Conservation (phyloP, 1,284 basidiomycete species). For the Rhodofomes roseus region DNA sequence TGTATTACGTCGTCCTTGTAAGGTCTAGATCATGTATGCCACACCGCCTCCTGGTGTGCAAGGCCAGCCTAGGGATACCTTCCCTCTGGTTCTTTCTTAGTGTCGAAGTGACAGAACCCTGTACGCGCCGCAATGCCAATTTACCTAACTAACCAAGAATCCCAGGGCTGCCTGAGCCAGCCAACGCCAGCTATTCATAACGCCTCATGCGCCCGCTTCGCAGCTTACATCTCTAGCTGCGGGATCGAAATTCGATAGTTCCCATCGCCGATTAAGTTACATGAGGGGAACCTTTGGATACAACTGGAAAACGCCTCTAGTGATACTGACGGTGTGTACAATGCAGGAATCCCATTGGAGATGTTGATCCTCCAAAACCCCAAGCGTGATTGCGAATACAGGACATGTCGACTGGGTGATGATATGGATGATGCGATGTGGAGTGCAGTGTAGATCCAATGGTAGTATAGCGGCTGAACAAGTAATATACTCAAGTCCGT, state of each 20-base stretch:
- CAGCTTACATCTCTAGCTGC: background rate
- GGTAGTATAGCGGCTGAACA: background rate
- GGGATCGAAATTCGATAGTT: background rate
- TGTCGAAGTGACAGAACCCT: too few species aligned
- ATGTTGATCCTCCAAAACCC: background rate
- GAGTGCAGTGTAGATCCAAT: background rate
- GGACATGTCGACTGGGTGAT: background rate
- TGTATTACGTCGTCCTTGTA: too few species aligned
- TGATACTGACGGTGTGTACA: background rate
- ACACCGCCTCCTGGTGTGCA: background rate
- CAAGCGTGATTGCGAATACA: background rate
- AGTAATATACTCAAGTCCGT: background rate
- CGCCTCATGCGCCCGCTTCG: background rate
- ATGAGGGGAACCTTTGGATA: background rate
- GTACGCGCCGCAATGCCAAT: too few species aligned
- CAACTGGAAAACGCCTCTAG: background rate
- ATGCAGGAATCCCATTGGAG: background rate
- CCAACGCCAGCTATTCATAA: background rate
- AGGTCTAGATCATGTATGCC: background rate
- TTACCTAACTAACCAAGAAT: background rate
- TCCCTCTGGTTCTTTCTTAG: too few species aligned
- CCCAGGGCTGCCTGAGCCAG: too few species aligned
- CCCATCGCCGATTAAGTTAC: background rate
- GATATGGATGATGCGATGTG: background rate
- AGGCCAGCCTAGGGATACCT: too few species aligned